phyloP scores from a whole-genome alignment of 192 early-diverging fungal species.

The Coemansia sp. region DNA sequence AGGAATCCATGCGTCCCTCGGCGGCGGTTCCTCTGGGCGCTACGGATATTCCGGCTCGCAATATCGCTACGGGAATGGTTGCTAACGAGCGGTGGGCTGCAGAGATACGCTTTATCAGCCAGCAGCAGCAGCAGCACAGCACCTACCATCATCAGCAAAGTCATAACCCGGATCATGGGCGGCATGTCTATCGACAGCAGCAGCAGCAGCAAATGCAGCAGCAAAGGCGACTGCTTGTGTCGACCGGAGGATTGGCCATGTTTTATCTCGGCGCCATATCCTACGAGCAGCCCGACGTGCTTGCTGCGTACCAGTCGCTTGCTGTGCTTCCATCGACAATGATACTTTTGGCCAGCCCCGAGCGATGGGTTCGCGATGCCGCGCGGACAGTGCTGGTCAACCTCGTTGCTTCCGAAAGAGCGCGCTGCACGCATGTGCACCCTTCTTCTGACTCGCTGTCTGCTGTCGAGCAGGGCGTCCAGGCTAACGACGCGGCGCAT shows the following conservation, averaged over 20 bases:
- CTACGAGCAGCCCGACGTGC: conserved; percentile 27
- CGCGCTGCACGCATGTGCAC: conserved; percentile 7
- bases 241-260: conserved; percentile 31
- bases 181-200: background rate
- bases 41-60: conserved; percentile 10
- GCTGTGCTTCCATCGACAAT: conserved; percentile 29
- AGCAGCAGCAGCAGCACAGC: background rate
- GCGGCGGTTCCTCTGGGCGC: conserved; percentile 22
- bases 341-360: conserved; percentile 40
- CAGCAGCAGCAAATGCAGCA: conserved; percentile 1
- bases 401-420: conserved; percentile 33
- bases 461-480: background rate
- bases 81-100: conserved; percentile 29
- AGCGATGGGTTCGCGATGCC: conserved; percentile 42
- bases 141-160: background rate
- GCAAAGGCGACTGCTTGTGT: conserved; percentile 13
- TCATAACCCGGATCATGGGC: background rate
- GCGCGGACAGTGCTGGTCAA: conserved; percentile 45
- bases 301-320: conserved; percentile 22
- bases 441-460: background rate
- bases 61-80: conserved; percentile 10
- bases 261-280: conserved; percentile 46
- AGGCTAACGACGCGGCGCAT: conserved; percentile 40
- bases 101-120: conserved; percentile 21
- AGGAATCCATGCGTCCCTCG: conserved; percentile 23